Base-by-base conservation (phyloP, 768 basidiomycete species). In the Suillus bovinus region DNA sequence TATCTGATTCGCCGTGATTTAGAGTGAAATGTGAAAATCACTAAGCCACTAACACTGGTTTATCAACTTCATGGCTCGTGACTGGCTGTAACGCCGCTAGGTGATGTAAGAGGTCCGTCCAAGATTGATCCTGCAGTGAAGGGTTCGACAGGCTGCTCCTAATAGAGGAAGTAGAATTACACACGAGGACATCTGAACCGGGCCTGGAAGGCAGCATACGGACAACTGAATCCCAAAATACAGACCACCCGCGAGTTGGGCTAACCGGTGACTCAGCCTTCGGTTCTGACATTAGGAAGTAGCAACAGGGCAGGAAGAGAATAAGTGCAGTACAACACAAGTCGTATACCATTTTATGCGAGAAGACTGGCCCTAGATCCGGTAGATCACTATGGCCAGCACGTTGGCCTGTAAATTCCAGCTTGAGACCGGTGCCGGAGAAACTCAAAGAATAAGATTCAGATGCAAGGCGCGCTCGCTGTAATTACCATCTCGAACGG, bases 361-460 rank as follows among this genome's bases (percentile, higher is more conserved):
- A 27, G 55, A 39, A 17, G 10, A 39, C 17, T 27, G 7, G 24
- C 24, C 34, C 38, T 38, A 10, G 27, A 27, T 56, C 17, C 39
- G 16, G 24, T 27, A 27, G 55, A 56, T 38, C 24, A 11, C 36
- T 56, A 38, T 55, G 55, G 24, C 9, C 27, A 39, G 38, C 36
- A 56, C 17, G 36, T 56, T 39, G 36, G 16, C 36, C 24, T 38
- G 36, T 11, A 27, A 20, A 13, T 20, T 38, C 27, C 16, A 27
- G 16, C 38, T 22, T 56, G 24, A 27, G 17, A 39, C 24, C 38
- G 55, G 36, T 39, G 27, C 36, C 36, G 22, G 34, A 39, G 24
- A 56, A 49, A 56, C 55, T 56, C 24, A 39, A 56, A 20, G 55
- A 4, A 56, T 56, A 56, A 56, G 55, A 39, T 56, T 56, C 17